A percentile compares a stretch with the other conserved stretches of the same genome.
Evolutionary conservation across 2,329 filamentous ascomycete genomes (phyloP).

Genomic region (Endothia cerciana): DNA sequence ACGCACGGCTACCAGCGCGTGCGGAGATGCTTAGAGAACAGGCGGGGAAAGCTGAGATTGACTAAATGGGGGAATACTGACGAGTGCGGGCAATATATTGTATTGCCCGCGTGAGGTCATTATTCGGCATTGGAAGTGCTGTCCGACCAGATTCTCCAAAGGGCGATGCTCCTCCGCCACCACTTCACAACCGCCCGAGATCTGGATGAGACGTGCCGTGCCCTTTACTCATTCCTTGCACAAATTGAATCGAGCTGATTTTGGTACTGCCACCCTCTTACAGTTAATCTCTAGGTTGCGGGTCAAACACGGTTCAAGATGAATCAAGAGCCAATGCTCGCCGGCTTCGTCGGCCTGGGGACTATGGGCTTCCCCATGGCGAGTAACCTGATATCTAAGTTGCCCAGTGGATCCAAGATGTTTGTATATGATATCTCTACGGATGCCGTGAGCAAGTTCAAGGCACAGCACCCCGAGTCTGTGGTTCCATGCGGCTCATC

Average conservation of each 20-base stretch:
- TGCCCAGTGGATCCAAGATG: conserved; percentile 59
- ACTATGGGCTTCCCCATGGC: conserved; percentile 65
- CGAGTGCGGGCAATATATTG: background rate
- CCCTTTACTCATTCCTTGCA: too few species aligned
- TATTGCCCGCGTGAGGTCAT: conserved; percentile 6
- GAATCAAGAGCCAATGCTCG: background rate
- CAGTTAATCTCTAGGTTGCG: background rate
- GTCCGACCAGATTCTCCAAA: conserved; percentile 13
- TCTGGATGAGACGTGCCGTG: background rate
- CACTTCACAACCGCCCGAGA: background rate
- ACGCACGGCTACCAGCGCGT: background rate
- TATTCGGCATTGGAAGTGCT: conserved; percentile 22
- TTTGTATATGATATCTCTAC: conserved; percentile 68
- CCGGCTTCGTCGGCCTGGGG: conserved; percentile 59
- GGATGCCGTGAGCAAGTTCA: conserved; percentile 56
- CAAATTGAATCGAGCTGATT: background rate
- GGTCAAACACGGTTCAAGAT: background rate
- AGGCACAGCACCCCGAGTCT: conserved; percentile 47
- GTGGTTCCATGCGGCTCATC: conserved; percentile 55
- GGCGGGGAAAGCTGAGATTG: background rate
- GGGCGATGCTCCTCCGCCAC: background rate
- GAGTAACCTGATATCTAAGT: conserved; percentile 66
- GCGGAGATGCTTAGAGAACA: background rate
- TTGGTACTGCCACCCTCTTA: background rate
- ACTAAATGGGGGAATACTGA: background rate